Percentiles rank a stretch among this genome's conserved stretches.
Conservation (phyloP, 2,329 filamentous ascomycete species). For the Hymenoscyphus fraxineus region DNA sequence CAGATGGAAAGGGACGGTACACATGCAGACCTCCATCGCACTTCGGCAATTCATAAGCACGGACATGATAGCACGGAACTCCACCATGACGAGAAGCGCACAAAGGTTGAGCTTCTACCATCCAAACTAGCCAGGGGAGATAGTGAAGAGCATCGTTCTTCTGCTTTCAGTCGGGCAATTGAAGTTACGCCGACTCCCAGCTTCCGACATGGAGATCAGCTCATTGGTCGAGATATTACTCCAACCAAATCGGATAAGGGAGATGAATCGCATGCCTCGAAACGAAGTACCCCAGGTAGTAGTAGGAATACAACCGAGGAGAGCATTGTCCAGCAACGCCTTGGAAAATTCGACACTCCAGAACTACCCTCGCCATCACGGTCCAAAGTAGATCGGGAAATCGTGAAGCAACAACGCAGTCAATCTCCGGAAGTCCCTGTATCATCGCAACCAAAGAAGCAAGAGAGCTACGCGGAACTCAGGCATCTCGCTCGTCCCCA, state of each 20-base stretch:
- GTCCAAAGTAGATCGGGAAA: slow-evolving; percentile 4
- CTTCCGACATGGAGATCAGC: slow-evolving; percentile 3
- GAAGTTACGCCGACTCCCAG: slow-evolving; percentile 4
- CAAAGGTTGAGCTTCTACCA: slow-evolving; percentile 35
- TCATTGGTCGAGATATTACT: neutral
- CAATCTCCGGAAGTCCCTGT: slow-evolving; percentile 23
- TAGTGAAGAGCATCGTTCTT: slow-evolving; percentile 7
- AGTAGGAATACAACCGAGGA: slow-evolving; percentile 4
- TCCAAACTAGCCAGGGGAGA: slow-evolving; percentile 16
- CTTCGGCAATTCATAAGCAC: slow-evolving; percentile 22
- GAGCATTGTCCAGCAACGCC: slow-evolving; percentile 10
- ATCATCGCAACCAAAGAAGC: slow-evolving; percentile 22
- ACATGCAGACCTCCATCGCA: slow-evolving; percentile 24
- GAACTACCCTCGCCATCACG: slow-evolving; percentile 7
- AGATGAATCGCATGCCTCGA: neutral
- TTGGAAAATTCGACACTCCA: slow-evolving; percentile 8
- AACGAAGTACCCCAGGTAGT: too few relatives aligned
- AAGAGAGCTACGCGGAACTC: slow-evolving; percentile 31
- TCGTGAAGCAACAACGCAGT: slow-evolving; percentile 28
- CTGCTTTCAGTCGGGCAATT: slow-evolving; percentile 3
- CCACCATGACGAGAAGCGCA: slow-evolving; percentile 11
- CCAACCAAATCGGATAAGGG: slow-evolving; percentile 2
- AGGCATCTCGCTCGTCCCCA: slow-evolving; percentile 21
- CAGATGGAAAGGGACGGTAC: slow-evolving; percentile 20
- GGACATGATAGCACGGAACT: slow-evolving; percentile 11